phyloP scores from a whole-genome alignment of 2,329 filamentous ascomycete species.

The Aspergillus thermomutatus region DNA sequence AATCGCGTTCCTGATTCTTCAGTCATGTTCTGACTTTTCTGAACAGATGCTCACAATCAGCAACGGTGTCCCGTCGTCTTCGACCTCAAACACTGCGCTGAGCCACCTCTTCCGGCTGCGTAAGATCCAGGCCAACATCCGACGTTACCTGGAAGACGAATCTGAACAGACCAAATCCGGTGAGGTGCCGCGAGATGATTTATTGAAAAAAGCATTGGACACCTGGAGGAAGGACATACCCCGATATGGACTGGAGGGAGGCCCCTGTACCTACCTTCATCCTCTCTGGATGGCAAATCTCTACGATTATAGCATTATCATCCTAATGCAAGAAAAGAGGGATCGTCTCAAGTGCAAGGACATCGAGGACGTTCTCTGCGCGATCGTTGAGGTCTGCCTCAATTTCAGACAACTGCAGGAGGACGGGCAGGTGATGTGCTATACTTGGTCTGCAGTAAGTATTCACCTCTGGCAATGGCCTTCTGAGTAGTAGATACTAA shows the following conservation, averaged over 20 bases:
- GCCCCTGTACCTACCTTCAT: slow-evolving; percentile 21
- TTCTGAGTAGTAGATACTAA: neutral
- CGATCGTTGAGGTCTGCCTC: slow-evolving; percentile 23
- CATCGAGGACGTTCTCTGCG: slow-evolving; percentile 22
- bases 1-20: neutral
- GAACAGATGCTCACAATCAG: slow-evolving; percentile 19
- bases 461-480: neutral
- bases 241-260: slow-evolving; percentile 20
- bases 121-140: slow-evolving; percentile 26
- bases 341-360: slow-evolving; percentile 21
- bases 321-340: slow-evolving; percentile 23
- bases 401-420: slow-evolving; percentile 25
- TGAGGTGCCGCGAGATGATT: slow-evolving; percentile 4
- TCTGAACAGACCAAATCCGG: slow-evolving; percentile 7
- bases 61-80: slow-evolving; percentile 19
- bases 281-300: slow-evolving; percentile 27
- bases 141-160: slow-evolving; percentile 16
- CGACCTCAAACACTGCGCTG: slow-evolving; percentile 19
- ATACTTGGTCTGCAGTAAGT: slow-evolving; percentile 29
- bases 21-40: slow-evolving; percentile 2
- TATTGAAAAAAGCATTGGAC: slow-evolving; percentile 22
- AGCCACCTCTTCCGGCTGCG: slow-evolving; percentile 23
- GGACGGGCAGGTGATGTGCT: slow-evolving; percentile 28
- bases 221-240: slow-evolving; percentile 28
- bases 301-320: slow-evolving; percentile 28